These are phyloP conservation scores for Boechera divaricarpa DNA, from an alignment of 345 rosid genomes.

Conservation along the genomic window DNA sequence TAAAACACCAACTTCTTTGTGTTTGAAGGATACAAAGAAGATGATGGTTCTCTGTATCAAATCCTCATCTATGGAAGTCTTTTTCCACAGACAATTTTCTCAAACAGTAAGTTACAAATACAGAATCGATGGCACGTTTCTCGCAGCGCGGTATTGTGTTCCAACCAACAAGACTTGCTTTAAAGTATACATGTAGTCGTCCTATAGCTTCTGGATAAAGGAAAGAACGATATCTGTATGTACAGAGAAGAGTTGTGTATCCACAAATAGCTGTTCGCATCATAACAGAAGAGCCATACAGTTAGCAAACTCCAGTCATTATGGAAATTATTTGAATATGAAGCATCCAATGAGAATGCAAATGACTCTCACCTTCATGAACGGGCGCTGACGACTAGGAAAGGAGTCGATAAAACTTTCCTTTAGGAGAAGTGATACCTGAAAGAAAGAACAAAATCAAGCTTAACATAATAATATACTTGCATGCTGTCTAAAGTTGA, in stretches of 20 bases:
- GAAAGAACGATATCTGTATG: slow-evolving; percentile 95
- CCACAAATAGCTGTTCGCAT: slow-evolving; percentile 70
- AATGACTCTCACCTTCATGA: slow-evolving; percentile 73
- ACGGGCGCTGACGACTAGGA: slow-evolving; percentile 76
- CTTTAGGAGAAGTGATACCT: slow-evolving; percentile 91
- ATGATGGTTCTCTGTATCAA: slow-evolving; percentile 26
- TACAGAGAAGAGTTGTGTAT: slow-evolving; percentile 95
- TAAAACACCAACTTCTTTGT: not conserved
- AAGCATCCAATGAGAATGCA: not conserved
- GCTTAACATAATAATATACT: not conserved
- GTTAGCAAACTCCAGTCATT: slow-evolving; percentile 21
- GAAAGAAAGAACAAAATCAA: slow-evolving; percentile 27
- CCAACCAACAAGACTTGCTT: slow-evolving; percentile 22
- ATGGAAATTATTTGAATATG: not conserved
- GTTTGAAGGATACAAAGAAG: not conserved
- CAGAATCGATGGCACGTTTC: slow-evolving; percentile 4
- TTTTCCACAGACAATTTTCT: slow-evolving; percentile 31
- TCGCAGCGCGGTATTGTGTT: not conserved
- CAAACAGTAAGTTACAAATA: slow-evolving; percentile 25
- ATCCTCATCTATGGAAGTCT: slow-evolving; percentile 24
- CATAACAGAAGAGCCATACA: slow-evolving; percentile 21
- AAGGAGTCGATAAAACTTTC: slow-evolving; percentile 94
- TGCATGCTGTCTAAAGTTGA: not conserved
- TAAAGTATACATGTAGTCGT: slow-evolving; percentile 11
- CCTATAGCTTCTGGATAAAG: slow-evolving; percentile 86